Evolutionary conservation across 805 yeast genomes (phyloP), one percentile per base, ranked within the genome.

Genomic region (Wickerhamiella australiensis): DNA sequence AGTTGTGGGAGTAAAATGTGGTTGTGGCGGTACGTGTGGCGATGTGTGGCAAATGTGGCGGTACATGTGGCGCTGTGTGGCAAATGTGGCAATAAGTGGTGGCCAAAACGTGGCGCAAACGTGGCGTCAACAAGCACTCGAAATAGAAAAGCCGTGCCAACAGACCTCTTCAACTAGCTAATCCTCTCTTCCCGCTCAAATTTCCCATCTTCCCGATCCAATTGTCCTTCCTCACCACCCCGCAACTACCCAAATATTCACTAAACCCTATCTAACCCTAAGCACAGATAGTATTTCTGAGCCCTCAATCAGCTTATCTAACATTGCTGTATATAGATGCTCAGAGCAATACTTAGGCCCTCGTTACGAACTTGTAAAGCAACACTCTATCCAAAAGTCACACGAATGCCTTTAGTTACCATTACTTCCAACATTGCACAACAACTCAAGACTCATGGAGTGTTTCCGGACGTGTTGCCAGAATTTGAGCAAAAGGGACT

Each of bases 381-480:
- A 25, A 31, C 44, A 11, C 26, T 37, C 13, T 15, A 8, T 25
- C 47, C 41, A 8, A 42, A 8, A 41, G 15, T 49, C 35, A 13
- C 22, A 33, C 26, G 26, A 40, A 60, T 58, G 62, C 61, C 64
- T 15, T 51, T 60, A 49, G 59, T 65, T 12, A 62, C 69, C 4
- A 61, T 62, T 38, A 43, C 59, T 22, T 46, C 65, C 49, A 56
- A 59, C 46, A 54, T 65, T 37, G 57, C 63, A 20, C 74, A 69
- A 23, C 64, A 70, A 0, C 54, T 73, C 48, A 63, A 62, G 56
- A 68, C 65, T 53, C 67, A 66, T 54, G 72, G 62, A 50, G 61
- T 74, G 11, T 61, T 74, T 40, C 69, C 73, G n/a, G 76, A 73
- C 49, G 68, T 65, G 21, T 47, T 65, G 31, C 64, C 61, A 52